Conservation (phyloP, 371 early-diverging fungal species). For the Mucor mucedo region DNA sequence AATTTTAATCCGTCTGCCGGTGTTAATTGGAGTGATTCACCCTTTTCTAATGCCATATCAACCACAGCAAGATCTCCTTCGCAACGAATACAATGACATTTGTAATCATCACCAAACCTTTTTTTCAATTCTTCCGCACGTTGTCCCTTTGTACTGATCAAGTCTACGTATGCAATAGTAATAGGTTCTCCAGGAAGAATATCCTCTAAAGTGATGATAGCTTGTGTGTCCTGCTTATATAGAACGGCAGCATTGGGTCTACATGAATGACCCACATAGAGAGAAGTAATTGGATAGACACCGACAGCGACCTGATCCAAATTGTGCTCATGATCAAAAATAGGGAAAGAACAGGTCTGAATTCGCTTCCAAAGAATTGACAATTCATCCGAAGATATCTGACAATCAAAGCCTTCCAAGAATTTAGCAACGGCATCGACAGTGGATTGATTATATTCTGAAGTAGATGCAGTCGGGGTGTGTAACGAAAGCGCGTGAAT, state of each 20-base stretch:
- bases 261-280: slow-evolving; percentile 82
- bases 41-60: slow-evolving; percentile 21
- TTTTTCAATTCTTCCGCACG: slow-evolving; percentile 56
- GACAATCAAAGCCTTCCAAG: slow-evolving; percentile 22
- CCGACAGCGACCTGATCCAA: slow-evolving; percentile 73
- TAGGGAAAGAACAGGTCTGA: slow-evolving; percentile 23
- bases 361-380: slow-evolving; percentile 22
- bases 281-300: slow-evolving; percentile 74
- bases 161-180: slow-evolving; percentile 77
- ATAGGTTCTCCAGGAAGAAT: slow-evolving; percentile 73
- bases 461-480: slow-evolving; percentile 8
- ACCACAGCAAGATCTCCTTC: slow-evolving; percentile 19
- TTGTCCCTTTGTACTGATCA: slow-evolving; percentile 55
- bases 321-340: slow-evolving; percentile 53
- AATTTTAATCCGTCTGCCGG: slow-evolving; percentile 12
- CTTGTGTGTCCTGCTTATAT: slow-evolving; percentile 51
- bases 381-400: slow-evolving; percentile 19
- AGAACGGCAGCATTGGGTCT: slow-evolving; percentile 75
- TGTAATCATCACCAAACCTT: slow-evolving; percentile 37
- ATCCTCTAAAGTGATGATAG: slow-evolving; percentile 63
- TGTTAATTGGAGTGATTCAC: slow-evolving; percentile 11
- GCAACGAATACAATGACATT: slow-evolving; percentile 42
- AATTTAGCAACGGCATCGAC: slow-evolving; percentile 18
- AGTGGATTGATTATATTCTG: slow-evolving; percentile 2
- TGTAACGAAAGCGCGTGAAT: slow-evolving; percentile 40